Percentiles rank a stretch among this genome's conserved stretches.
These are phyloP conservation scores for Silene coronaria DNA, from an alignment of 179 eudicot genomes.

Conservation along the genomic window DNA sequence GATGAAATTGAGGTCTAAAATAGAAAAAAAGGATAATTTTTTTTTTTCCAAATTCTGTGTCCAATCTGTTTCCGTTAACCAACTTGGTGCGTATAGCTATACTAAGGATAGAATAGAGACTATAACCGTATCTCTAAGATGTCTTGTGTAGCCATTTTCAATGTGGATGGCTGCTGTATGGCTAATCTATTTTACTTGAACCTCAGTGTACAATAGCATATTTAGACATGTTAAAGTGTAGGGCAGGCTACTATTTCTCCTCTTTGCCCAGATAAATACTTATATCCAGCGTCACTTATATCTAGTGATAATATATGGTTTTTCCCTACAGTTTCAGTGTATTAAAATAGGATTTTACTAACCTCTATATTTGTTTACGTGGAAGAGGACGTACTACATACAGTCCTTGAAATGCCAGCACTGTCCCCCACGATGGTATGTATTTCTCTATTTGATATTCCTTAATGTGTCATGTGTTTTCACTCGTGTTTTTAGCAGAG, in stretches of 20 bases:
- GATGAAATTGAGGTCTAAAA: no score
- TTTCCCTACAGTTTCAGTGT: background rate
- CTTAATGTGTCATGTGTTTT: background rate
- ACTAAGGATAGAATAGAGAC: no score
- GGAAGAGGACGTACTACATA: conserved; percentile 33
- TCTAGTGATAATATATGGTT: background rate
- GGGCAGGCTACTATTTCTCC: background rate
- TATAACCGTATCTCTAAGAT: no score
- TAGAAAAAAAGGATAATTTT: no score
- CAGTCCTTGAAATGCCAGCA: conserved; percentile 44
- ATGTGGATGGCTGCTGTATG: background rate
- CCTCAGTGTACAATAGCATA: background rate
- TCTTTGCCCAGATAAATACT: no score
- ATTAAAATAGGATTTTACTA: background rate
- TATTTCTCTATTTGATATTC: background rate
- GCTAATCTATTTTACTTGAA: no score
- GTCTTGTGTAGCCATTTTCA: background rate
- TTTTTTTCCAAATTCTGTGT: no score
- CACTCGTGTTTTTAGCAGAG: background rate
- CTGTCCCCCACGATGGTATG: conserved; percentile 46
- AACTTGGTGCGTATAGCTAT: no score
- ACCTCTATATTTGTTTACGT: background rate
- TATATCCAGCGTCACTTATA: no score
- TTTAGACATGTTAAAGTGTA: background rate
- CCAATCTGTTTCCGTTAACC: no score